phyloP scores from a whole-genome alignment of 345 rosid species.

The Murraya koenigii region DNA sequence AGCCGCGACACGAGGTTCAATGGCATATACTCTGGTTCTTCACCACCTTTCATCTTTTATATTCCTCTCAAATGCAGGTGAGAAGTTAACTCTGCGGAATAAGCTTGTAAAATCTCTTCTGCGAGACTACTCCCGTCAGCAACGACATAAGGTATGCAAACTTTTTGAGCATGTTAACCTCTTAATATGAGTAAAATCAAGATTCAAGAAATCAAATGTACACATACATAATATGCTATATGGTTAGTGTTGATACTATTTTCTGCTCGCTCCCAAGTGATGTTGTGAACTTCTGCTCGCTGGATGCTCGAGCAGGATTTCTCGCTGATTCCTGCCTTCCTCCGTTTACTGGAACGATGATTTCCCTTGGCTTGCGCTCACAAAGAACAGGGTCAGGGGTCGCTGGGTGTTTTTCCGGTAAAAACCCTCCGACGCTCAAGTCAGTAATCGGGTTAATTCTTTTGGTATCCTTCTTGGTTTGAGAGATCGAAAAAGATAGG shows the following conservation, averaged over 20 bases:
- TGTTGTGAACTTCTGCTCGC: too few relatives aligned
- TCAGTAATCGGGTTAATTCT: too few relatives aligned
- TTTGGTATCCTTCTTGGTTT: too few relatives aligned
- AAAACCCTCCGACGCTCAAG: too few relatives aligned
- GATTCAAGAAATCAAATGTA: not conserved
- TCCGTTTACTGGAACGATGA: too few relatives aligned
- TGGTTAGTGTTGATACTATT: not conserved
- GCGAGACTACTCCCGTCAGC: constrained; percentile 66
- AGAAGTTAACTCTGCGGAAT: constrained; percentile 37
- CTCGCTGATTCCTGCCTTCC: too few relatives aligned
- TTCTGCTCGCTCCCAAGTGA: too few relatives aligned
- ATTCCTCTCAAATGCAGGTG: constrained; percentile 34
- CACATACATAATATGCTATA: not conserved
- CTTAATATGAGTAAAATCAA: not conserved
- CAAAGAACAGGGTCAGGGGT: too few relatives aligned
- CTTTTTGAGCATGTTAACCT: not conserved
- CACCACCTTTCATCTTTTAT: constrained; percentile 67
- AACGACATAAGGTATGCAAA: constrained; percentile 54
- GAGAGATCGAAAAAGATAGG: too few relatives aligned
- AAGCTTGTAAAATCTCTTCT: constrained; percentile 64
- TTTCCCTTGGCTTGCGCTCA: too few relatives aligned
- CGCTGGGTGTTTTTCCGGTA: too few relatives aligned
- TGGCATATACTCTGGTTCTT: constrained; percentile 55
- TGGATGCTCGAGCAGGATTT: too few relatives aligned
- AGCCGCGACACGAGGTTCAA: constrained; percentile 58